Conservation (phyloP, 345 rosid species). For the Clausena lansium region DNA sequence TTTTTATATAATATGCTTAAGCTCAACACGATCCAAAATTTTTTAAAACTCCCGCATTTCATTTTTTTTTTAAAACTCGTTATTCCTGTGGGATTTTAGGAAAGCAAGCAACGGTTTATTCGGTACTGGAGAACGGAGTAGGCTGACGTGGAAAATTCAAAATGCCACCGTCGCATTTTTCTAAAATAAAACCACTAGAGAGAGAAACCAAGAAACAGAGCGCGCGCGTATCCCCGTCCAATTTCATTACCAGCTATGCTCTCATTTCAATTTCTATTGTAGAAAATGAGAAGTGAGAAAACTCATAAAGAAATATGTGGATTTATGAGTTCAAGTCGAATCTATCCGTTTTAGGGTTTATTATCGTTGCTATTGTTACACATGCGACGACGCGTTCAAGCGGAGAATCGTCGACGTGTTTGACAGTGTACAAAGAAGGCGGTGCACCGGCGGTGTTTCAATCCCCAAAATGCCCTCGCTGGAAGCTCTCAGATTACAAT, state of each 20-base stretch:
- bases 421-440: constrained; percentile 77
- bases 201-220: neutral
- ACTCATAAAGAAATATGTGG: neutral
- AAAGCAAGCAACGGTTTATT: no score
- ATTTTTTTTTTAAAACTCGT: no score
- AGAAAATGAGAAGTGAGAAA: constrained; percentile 1
- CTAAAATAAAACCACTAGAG: neutral
- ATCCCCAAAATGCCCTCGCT: constrained; percentile 84
- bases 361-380: constrained; percentile 15
- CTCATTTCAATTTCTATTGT: neutral
- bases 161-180: neutral
- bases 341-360: constrained; percentile 15
- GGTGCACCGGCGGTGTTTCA: constrained; percentile 91
- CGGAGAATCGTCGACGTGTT: constrained; percentile 78
- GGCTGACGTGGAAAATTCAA: neutral
- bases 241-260: neutral
- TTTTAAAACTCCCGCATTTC: no score
- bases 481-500: constrained; percentile 56
- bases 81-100: no score
- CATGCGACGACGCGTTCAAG: constrained; percentile 8
- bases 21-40: no score
- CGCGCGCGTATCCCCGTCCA: neutral
- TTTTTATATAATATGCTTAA: no score
- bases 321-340: neutral
- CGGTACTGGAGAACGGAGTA: neutral